Percentiles rank a stretch among this genome's conserved stretches.
Evolutionary conservation across 2,329 filamentous ascomycete species (phyloP).

Genomic region (Aspergillus vadensis): DNA sequence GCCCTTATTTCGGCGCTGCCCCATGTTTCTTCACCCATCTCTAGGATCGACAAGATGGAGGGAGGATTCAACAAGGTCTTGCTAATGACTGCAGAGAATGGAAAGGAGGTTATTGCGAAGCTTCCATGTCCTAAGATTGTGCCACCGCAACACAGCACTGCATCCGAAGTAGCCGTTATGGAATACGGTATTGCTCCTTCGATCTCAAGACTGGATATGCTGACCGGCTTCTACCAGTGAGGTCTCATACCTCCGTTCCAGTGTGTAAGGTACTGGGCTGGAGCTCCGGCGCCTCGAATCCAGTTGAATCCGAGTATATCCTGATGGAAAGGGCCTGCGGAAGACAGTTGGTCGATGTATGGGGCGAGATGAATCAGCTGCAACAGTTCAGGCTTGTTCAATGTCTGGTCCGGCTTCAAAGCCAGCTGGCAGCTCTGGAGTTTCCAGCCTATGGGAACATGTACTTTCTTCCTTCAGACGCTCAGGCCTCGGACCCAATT

Average conservation of each 20-base stretch:
- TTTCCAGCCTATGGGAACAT: conserved; percentile 36
- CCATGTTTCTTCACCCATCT: conserved; percentile 24
- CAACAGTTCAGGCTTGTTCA: conserved; percentile 30
- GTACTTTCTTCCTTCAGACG: conserved; percentile 24
- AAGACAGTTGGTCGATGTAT: conserved; percentile 31
- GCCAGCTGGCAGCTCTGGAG: conserved; percentile 24
- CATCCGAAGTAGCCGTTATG: conserved; percentile 27
- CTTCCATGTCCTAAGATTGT: conserved; percentile 24
- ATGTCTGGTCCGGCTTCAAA: conserved; percentile 29
- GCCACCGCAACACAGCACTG: conserved; percentile 23
- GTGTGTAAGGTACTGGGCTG: conserved; percentile 33
- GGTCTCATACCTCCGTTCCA: conserved; percentile 24
- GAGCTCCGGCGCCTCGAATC: conserved; percentile 29
- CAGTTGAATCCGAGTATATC: conserved; percentile 39
- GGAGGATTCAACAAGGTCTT: conserved; percentile 31
- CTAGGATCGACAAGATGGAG: conserved; percentile 34
- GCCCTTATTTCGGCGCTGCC: conserved; percentile 25
- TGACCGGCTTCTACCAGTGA: conserved; percentile 27
- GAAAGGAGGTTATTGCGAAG: conserved; percentile 26
- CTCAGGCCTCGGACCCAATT: neutral
- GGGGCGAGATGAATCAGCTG: conserved; percentile 29
- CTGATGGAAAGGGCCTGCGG: conserved; percentile 38
- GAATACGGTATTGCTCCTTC: conserved; percentile 23
- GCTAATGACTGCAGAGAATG: conserved; percentile 26
- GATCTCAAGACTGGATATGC: neutral